phyloP scores from a whole-genome alignment of 345 rosid genomes.

The Syzygium aromaticum region DNA sequence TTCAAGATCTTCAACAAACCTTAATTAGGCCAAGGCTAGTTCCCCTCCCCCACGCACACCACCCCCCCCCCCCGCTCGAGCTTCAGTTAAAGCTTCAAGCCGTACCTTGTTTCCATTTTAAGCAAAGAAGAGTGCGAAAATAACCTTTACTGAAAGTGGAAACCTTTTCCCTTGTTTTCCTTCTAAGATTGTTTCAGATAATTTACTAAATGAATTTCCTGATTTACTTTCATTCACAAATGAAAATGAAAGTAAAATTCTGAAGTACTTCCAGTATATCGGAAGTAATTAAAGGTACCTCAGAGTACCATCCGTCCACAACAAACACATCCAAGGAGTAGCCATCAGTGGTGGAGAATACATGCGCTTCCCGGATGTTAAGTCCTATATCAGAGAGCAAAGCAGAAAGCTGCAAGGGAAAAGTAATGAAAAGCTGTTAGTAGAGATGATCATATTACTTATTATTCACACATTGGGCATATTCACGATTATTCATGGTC shows the following conservation, averaged over 20 bases:
- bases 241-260: background rate
- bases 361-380: slow-evolving; percentile 78
- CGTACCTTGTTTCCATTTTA: background rate
- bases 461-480: background rate
- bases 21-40: background rate
- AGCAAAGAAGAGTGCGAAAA: background rate
- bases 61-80: background rate
- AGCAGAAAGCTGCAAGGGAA: slow-evolving; percentile 56
- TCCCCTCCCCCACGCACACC: background rate
- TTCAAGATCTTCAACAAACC: background rate
- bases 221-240: background rate
- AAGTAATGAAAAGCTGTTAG: slow-evolving; percentile 10
- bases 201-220: background rate
- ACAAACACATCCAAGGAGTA: slow-evolving; percentile 76
- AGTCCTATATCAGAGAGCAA: slow-evolving; percentile 72
- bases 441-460: background rate
- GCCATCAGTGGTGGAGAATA: slow-evolving; percentile 69
- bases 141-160: background rate
- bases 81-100: background rate
- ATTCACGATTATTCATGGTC: background rate
- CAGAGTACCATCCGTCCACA: slow-evolving; percentile 65
- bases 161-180: background rate
- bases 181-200: background rate
- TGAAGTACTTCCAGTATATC: background rate
- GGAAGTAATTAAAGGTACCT: slow-evolving; percentile 25